Percentiles rank a stretch among this genome's conserved stretches.
These are phyloP conservation scores for Colletotrichum destructivum DNA, from an alignment of 2,329 filamentous ascomycete species.

Conservation along the genomic window DNA sequence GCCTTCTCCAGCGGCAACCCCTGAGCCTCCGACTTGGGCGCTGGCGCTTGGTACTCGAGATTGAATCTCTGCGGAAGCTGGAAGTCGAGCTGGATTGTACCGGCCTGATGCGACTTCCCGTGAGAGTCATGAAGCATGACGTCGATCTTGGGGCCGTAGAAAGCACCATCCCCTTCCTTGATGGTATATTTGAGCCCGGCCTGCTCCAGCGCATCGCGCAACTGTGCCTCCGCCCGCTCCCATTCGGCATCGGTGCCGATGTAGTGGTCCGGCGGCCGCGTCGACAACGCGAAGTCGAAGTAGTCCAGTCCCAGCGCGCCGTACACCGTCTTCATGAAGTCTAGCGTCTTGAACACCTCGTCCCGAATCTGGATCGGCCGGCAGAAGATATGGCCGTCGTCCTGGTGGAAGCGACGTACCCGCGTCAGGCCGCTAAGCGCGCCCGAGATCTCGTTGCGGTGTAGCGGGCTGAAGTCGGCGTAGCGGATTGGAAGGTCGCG, in stretches of 20 bases:
- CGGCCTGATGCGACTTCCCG: constrained; percentile 90
- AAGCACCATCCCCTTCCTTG: constrained; percentile 88
- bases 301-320: constrained; percentile 78
- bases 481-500: constrained; percentile 86
- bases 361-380: constrained; percentile 80
- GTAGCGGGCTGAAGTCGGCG: constrained; percentile 90
- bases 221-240: constrained; percentile 60
- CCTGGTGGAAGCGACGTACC: constrained; percentile 89
- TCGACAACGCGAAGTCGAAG: constrained; percentile 84
- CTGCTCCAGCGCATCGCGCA: constrained; percentile 67
- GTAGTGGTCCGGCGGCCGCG: constrained; percentile 81
- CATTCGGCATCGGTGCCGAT: constrained; percentile 81
- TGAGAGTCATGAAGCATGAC: constrained; percentile 85
- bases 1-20: constrained; percentile 60
- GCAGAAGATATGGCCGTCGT: constrained; percentile 94
- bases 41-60: constrained; percentile 80
- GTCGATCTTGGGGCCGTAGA: constrained; percentile 94
- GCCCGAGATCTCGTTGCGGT: constrained; percentile 88
- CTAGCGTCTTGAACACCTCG: constrained; percentile 81
- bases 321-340: constrained; percentile 83
- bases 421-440: constrained; percentile 86
- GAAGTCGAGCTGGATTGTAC: constrained; percentile 91
- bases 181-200: constrained; percentile 81
- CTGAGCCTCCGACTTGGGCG: constrained; percentile 72
- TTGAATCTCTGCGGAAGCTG: constrained; percentile 88